Evolutionary conservation across 2,329 filamentous ascomycete species (phyloP), one percentile per base, ranked within the genome.

Genomic region (Venturia aucupariae): DNA sequence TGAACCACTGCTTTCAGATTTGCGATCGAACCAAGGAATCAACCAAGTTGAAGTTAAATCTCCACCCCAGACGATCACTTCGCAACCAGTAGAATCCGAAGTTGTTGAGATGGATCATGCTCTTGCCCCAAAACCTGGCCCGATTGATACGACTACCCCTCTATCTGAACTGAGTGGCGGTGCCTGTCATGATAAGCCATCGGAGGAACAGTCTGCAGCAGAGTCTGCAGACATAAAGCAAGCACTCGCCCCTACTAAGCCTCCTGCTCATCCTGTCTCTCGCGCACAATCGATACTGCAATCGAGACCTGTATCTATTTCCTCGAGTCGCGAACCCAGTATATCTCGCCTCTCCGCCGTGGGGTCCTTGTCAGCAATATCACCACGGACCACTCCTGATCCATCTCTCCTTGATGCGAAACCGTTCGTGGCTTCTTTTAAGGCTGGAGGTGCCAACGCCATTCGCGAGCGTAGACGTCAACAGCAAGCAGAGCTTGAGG

Each of bases 391-490:
- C 35, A 60, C 59, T 19, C 59, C 59, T 0, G 59, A 44, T 22
- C 38, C n/a, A 44, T 27, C 59, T 42, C 59, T 41, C 35, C n/a
- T 44, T 8, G 59, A 60, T 24, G 59, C 59, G 2, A 60, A 60
- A 42, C 38, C 59, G 1, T 41, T 41, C n/a, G 22, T 60, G 8
- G 38, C 13, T 27, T 30, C 35, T 22, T 60, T 41, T 38, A 41
- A 60, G n/a, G 24, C 15, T 24, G 59, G 59, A 41, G 59, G 59
- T 27, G 59, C 59, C 22, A 60, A 60, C 7, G 59, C 59, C 1
- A 32, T 60, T 27, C 27, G 15, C 41, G 59, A 60, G 59, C 59
- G 59, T 22, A 60, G 59, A 41, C 59, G 59, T 7, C 51, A 57
- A 19, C 51, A 57, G n/a, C 30, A 35, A 57, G 27, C 30, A 10